Conservation (phyloP, 2,329 filamentous ascomycete genomes). For the Beauveria scarabaeidicola region DNA sequence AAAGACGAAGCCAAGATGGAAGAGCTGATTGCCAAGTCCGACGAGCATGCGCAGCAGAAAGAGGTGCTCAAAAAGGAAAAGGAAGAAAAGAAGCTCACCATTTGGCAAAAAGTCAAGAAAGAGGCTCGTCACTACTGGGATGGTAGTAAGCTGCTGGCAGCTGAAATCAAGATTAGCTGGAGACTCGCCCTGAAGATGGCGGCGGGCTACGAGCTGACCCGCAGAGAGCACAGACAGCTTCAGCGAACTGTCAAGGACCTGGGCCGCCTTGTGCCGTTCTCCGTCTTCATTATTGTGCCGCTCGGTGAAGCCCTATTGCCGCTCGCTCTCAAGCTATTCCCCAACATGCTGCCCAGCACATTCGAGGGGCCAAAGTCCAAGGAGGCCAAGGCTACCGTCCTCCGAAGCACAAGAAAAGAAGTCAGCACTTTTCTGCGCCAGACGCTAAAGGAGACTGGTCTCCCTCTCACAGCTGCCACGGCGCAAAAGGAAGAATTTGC, state of each 20-base stretch:
- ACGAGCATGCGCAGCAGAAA: constrained; percentile 51
- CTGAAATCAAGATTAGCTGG: constrained; percentile 88
- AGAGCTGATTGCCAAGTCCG: constrained; percentile 57
- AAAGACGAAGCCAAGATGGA: constrained; percentile 40
- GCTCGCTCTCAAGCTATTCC: constrained; percentile 87
- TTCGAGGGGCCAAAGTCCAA: constrained; percentile 89
- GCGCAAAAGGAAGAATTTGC: constrained; percentile 89
- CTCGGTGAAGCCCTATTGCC: constrained; percentile 91
- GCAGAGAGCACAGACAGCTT: constrained; percentile 87
- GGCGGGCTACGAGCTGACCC: constrained; percentile 89
- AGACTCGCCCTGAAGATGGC: constrained; percentile 94
- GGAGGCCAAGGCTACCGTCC: constrained; percentile 73
- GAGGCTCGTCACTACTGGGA: constrained; percentile 96
- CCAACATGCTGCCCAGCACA: constrained; percentile 93
- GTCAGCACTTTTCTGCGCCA: constrained; percentile 84
- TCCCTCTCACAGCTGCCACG: constrained; percentile 75
- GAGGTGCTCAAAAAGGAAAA: constrained; percentile 49
- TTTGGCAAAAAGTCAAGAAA: constrained; percentile 91
- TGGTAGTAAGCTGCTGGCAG: constrained; percentile 86
- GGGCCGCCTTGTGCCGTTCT: constrained; percentile 87
- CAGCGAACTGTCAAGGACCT: constrained; percentile 91
- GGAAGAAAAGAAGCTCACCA: constrained; percentile 75
- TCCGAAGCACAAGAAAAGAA: constrained; percentile 84
- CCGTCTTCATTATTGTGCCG: constrained; percentile 92
- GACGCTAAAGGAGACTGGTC: constrained; percentile 85